These are phyloP conservation scores for Euptelea pleiosperma DNA, from an alignment of 164 flowering plant species.

Conservation along the genomic window DNA sequence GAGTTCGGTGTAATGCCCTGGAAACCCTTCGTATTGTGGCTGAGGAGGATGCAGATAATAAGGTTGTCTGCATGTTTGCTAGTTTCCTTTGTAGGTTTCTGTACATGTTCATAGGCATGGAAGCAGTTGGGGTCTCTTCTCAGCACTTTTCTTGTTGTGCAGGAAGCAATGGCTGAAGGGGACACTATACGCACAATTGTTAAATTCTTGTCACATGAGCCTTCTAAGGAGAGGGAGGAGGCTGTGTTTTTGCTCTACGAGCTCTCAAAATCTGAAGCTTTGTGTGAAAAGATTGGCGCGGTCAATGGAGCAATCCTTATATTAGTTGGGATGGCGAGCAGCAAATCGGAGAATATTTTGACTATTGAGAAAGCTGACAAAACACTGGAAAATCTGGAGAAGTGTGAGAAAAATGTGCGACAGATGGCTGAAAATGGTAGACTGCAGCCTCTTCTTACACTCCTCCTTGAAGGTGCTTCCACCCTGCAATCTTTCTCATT, in stretches of 20 bases:
- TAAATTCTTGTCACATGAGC: conserved; percentile 79
- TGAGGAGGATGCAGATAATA: conserved; percentile 73
- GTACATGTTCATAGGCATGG: neutral
- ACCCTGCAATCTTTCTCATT: neutral
- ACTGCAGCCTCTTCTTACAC: conserved; percentile 76
- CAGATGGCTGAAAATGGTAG: conserved; percentile 98
- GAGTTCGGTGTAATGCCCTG: conserved; percentile 63
- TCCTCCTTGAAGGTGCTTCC: conserved; percentile 74
- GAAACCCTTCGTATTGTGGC: conserved; percentile 77
- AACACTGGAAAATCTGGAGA: conserved; percentile 81
- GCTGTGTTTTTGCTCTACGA: conserved; percentile 85
- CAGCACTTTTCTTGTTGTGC: conserved; percentile 20
- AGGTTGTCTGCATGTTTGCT: conserved; percentile 50
- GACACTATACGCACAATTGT: conserved; percentile 84
- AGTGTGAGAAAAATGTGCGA: conserved; percentile 72
- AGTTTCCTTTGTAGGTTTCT: conserved; percentile 7
- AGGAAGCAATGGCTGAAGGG: conserved; percentile 86
- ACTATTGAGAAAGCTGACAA: conserved; percentile 81
- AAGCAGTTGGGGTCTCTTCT: conserved; percentile 10
- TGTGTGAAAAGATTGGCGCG: conserved; percentile 93
- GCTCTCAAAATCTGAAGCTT: conserved; percentile 69
- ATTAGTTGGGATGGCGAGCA: conserved; percentile 88
- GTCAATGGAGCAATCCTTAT: conserved; percentile 85
- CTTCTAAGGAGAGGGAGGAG: conserved; percentile 79
- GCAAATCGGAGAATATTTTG: conserved; percentile 73